phyloP scores from a whole-genome alignment of 352 stramenopile genomes.

The Globisporangium alternatum region DNA sequence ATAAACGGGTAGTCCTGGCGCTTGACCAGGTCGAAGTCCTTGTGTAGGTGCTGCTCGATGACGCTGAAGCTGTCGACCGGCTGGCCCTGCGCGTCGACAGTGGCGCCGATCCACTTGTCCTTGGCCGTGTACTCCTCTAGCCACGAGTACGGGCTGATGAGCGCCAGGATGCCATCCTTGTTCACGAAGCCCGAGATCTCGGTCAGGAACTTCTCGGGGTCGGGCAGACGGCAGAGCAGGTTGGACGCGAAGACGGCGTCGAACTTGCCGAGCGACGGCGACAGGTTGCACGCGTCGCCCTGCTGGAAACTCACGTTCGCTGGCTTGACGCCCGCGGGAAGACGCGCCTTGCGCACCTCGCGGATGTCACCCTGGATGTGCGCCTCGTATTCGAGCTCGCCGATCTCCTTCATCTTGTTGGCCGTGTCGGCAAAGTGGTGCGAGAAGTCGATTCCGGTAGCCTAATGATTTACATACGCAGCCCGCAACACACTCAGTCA shows the following conservation, averaged over 20 bases:
- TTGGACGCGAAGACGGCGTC: slow-evolving; percentile 95
- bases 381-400: slow-evolving; percentile 81
- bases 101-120: slow-evolving; percentile 83
- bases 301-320: slow-evolving; percentile 87
- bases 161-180: slow-evolving; percentile 89
- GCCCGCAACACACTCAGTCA: background rate
- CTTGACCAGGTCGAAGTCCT: slow-evolving; percentile 79
- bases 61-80: slow-evolving; percentile 67
- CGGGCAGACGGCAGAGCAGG: slow-evolving; percentile 93
- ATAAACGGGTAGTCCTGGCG: slow-evolving; percentile 87
- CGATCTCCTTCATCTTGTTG: slow-evolving; percentile 82
- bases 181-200: slow-evolving; percentile 87
- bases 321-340: slow-evolving; percentile 62
- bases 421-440: slow-evolving; percentile 87
- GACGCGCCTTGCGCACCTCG: slow-evolving; percentile 44
- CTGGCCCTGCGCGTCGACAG: slow-evolving; percentile 35
- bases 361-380: slow-evolving; percentile 89
- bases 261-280: slow-evolving; percentile 79
- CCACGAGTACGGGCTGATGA: slow-evolving; percentile 97
- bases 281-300: slow-evolving; percentile 92
- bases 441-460: slow-evolving; percentile 94
- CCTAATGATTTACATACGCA: slow-evolving; percentile 20
- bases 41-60: slow-evolving; percentile 49
- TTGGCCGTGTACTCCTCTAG: slow-evolving; percentile 95
- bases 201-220: slow-evolving; percentile 89